Conservation (phyloP, 306 rosid species). For the Prunus mume region DNA sequence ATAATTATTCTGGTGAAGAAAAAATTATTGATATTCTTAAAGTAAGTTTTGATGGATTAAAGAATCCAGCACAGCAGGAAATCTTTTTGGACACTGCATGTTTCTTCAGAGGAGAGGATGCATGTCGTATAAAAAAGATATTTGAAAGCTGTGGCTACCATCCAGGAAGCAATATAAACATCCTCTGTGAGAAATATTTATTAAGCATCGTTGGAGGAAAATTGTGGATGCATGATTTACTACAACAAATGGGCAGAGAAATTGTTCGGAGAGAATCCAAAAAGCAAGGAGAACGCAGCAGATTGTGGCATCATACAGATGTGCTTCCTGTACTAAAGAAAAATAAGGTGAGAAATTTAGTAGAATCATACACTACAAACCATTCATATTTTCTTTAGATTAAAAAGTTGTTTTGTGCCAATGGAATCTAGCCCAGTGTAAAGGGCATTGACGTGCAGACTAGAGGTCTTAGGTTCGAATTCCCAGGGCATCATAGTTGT, state of each 20-base stretch:
- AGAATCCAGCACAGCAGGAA: neutral
- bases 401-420: too few species aligned
- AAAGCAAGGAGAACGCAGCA: constrained; percentile 29
- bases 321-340: constrained; percentile 6
- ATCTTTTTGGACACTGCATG: constrained; percentile 4
- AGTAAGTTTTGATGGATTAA: constrained; percentile 30
- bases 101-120: neutral
- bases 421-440: too few species aligned
- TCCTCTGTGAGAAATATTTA: constrained; percentile 22
- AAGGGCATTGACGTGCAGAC: too few species aligned
- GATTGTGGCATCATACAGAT: constrained; percentile 25
- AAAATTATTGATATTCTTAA: neutral
- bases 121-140: neutral
- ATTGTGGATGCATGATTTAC: constrained; percentile 33
- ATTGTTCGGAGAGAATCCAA: constrained; percentile 20
- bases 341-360: neutral
- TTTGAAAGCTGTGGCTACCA: neutral
- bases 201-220: neutral
- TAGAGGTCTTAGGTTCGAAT: too few species aligned
- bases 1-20: neutral
- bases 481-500: too few species aligned
- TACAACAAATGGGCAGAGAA: constrained; percentile 27
- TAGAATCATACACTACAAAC: too few species aligned
- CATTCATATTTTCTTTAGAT: too few species aligned
- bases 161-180: constrained; percentile 10